Evolutionary conservation across 768 basidiomycete species (phyloP).

Genomic region (Boletus barrowsii): DNA sequence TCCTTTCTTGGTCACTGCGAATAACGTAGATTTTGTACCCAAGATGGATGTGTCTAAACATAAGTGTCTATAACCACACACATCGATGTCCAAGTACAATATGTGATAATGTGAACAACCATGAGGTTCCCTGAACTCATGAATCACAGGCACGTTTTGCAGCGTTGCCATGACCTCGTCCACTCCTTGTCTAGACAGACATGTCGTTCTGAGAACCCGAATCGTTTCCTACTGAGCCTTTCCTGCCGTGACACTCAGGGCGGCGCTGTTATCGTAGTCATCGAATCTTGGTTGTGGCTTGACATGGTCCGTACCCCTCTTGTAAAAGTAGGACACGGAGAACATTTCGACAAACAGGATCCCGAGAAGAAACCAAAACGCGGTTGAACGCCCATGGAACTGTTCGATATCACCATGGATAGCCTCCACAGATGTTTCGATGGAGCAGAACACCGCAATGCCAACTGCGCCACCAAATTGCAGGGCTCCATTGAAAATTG

Average conservation of each 20-base stretch:
- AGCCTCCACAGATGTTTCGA: constrained; percentile 43
- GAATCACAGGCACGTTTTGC: no score
- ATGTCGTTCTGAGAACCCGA: background rate
- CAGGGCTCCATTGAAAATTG: constrained; percentile 53
- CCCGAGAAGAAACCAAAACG: constrained; percentile 44
- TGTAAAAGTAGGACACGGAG: constrained; percentile 36
- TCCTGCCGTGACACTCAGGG: background rate
- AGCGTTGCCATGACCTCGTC: no score
- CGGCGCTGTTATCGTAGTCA: background rate
- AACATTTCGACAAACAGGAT: constrained; percentile 33
- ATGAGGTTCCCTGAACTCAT: no score
- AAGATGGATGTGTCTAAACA: no score
- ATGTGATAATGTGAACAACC: no score
- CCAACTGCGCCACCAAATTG: constrained; percentile 53
- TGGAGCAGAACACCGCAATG: constrained; percentile 46
- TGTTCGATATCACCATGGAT: constrained; percentile 28
- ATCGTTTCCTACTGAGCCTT: background rate
- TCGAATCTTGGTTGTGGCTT: background rate
- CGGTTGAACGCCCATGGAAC: constrained; percentile 42
- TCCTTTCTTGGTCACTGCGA: no score
- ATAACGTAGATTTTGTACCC: no score
- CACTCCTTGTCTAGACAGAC: no score
- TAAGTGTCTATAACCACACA: no score
- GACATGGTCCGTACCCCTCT: constrained; percentile 14
- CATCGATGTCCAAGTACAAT: no score